Conservation (phyloP, 495 filamentous ascomycete genomes). For the Lichina pygmaea region DNA sequence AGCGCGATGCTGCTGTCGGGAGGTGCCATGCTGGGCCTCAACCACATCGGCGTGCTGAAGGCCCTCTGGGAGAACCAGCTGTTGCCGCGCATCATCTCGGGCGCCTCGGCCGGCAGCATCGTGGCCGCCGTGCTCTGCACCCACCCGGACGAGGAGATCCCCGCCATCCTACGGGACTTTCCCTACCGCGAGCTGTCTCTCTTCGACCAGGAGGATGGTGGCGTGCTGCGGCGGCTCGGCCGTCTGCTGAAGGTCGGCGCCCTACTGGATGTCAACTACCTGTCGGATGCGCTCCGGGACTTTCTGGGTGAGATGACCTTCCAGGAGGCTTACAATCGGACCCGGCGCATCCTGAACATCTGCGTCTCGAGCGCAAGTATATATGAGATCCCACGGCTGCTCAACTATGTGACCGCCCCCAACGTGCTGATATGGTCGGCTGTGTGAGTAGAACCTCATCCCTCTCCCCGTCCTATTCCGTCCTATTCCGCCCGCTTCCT, state of each 20-base stretch:
- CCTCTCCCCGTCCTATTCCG: neutral
- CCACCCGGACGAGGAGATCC: constrained; percentile 63
- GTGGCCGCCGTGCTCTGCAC: constrained; percentile 70
- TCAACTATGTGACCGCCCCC: constrained; percentile 83
- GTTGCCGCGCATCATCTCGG: constrained; percentile 77
- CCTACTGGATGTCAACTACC: constrained; percentile 56
- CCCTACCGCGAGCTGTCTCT: constrained; percentile 62
- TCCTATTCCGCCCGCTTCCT: neutral
- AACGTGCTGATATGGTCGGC: constrained; percentile 95
- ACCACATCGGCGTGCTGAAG: constrained; percentile 84
- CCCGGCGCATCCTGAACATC: constrained; percentile 72
- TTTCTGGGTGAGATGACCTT: constrained; percentile 78
- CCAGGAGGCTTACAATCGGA: constrained; percentile 84
- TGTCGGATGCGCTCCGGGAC: constrained; percentile 52
- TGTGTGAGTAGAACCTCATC: constrained; percentile 27
- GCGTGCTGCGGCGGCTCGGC: constrained; percentile 39
- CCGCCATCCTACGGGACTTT: constrained; percentile 40
- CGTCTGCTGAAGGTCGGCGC: constrained; percentile 58
- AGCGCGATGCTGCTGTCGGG: constrained; percentile 73
- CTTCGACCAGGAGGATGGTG: constrained; percentile 39
- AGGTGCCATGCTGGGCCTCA: constrained; percentile 87
- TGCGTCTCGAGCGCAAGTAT: constrained; percentile 67
- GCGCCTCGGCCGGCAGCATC: constrained; percentile 83
- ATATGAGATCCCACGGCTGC: constrained; percentile 60
- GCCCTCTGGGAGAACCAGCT: constrained; percentile 47